These are phyloP conservation scores for Drechmeria coniospora DNA, from an alignment of 2,329 filamentous ascomycete species.

Conservation along the genomic window DNA sequence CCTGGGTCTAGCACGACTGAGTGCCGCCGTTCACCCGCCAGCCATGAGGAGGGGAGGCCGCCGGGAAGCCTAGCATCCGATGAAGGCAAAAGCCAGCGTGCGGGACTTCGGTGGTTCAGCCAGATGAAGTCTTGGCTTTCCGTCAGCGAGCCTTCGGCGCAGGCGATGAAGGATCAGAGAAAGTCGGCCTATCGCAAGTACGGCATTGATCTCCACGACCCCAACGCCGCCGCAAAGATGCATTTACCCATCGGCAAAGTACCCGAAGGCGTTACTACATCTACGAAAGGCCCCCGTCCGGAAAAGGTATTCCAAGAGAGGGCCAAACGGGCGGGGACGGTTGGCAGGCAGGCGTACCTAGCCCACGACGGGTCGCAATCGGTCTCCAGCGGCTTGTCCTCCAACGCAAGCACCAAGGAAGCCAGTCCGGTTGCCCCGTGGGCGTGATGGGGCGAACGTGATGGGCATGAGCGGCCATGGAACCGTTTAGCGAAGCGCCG, in stretches of 20 bases:
- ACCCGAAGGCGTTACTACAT: constrained; percentile 29
- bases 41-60: too few species aligned
- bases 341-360: constrained; percentile 13
- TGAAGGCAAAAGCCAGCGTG: constrained; percentile 13
- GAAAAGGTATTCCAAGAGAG: constrained; percentile 26
- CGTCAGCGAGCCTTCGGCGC: constrained; percentile 32
- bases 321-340: constrained; percentile 17
- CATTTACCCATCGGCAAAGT: constrained; percentile 29
- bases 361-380: constrained; percentile 14
- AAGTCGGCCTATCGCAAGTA: constrained; percentile 25
- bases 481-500: too few species aligned
- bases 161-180: constrained; percentile 31
- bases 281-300: constrained; percentile 27
- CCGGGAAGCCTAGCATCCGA: too few species aligned
- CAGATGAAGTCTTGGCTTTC: constrained; percentile 33
- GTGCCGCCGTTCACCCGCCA: too few species aligned
- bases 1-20: too few species aligned
- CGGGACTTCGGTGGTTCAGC: constrained; percentile 21
- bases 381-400: constrained; percentile 20
- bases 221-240: constrained; percentile 27
- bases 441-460: constrained; percentile 5
- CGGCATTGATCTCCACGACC: constrained; percentile 27
- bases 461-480: too few species aligned
- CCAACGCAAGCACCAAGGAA: constrained; percentile 13
- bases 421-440: constrained; percentile 18